Evolutionary conservation across 2,329 filamentous ascomycete genomes (phyloP), one percentile per base, ranked within the genome.

Genomic region (Pseudofabraea citricarpa): DNA sequence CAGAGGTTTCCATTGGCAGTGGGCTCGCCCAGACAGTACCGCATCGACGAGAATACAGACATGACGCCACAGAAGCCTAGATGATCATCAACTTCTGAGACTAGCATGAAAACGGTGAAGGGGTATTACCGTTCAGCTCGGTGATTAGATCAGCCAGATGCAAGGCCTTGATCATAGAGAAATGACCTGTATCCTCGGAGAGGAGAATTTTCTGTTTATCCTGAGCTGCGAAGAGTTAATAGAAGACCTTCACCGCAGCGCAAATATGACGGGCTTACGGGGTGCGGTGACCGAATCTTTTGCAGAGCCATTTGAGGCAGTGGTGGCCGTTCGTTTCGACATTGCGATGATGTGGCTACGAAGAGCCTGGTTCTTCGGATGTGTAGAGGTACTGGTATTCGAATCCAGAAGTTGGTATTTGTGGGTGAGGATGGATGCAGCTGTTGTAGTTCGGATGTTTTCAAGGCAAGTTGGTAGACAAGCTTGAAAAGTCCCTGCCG

Each of bases 11-110:
- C 72, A 55, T 80, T 72, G 43, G 85, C 71, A 46, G 74, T 62
- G 7, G 85, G 75, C 52, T 85, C 79, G 50, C 83, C 83, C 50
- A 95, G 77, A 66, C 87, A 93, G 75, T 97, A 97, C 54, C 90
- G 87, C 70, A 98, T 79, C 19, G 90, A 95, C 36, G 90, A 90
- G 70, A 97, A 90, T 61, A 98, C 80, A 62, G 91, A 96, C 85
- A 96, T 91, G 65, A 95, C 81, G 52, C 88, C 88, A 68, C 88
- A 93, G 66, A 90, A 86, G 52, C 87, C 86, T 83, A 45, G 26
- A 37, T 9, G 37, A 19, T 15, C 19, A 20, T 24, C 24, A 44
- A 21, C 10, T 8, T 3, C 13, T 5, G 7, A 32, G n/a, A 18
- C 13, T 15, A 16, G 19, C n/a, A 3, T 16, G 7, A 3, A 27